Conservation (phyloP, 164 flowering plant species). For the Tinospora cordifolia region DNA sequence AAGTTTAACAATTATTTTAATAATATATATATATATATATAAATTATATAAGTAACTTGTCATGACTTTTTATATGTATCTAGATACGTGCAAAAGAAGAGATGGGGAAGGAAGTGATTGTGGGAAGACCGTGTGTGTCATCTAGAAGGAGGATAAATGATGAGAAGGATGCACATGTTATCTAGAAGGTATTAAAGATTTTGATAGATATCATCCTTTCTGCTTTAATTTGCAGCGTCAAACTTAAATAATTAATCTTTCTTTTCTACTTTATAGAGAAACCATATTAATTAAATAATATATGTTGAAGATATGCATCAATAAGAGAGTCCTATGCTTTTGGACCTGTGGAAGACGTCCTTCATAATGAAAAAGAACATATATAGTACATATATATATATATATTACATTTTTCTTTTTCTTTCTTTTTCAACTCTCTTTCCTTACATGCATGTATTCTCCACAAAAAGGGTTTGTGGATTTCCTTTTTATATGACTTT, state of each 20-base stretch:
- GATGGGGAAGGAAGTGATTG: neutral
- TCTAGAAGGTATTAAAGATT: neutral
- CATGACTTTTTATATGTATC: too few relatives aligned
- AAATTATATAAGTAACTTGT: too few relatives aligned
- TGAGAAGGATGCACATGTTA: neutral
- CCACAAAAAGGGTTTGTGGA: neutral
- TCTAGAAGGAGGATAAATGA: constrained; percentile 6
- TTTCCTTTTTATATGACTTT: neutral
- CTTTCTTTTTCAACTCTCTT: constrained; percentile 4
- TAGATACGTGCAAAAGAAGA: neutral
- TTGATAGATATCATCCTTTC: neutral
- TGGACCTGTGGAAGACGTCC: neutral
- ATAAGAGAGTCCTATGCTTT: neutral
- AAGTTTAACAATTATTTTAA: too few relatives aligned
- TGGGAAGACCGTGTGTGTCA: constrained; percentile 1
- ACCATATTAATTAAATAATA: neutral
- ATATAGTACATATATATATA: neutral
- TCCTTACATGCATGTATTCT: neutral
- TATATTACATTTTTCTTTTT: neutral
- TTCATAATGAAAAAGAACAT: neutral
- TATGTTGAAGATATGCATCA: neutral
- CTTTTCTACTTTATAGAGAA: neutral
- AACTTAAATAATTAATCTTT: neutral
- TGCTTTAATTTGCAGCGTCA: neutral
- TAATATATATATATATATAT: too few relatives aligned